These are phyloP conservation scores for Hypoxylon sp. DNA, from an alignment of 2,329 filamentous ascomycete species.

Conservation along the genomic window DNA sequence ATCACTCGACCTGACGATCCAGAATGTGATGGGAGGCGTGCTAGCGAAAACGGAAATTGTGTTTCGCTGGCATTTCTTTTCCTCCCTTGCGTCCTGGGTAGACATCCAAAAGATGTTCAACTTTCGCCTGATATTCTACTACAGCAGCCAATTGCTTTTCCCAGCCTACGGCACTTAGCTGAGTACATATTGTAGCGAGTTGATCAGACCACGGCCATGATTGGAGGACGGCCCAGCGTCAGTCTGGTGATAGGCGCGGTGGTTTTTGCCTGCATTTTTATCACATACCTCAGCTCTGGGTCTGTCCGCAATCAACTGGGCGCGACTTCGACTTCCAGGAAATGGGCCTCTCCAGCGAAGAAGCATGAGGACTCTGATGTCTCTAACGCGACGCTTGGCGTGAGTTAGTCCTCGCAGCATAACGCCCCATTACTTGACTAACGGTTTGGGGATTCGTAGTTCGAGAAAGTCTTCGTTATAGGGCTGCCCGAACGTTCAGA, in stretches of 20 bases:
- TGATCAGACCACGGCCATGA: slow-evolving; percentile 24
- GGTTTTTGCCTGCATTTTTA: slow-evolving; percentile 21
- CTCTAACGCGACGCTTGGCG: slow-evolving; percentile 40
- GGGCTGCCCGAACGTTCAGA: slow-evolving; percentile 60
- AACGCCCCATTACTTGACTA: neutral
- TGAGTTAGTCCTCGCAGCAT: slow-evolving; percentile 15
- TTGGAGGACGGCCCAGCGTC: slow-evolving; percentile 31
- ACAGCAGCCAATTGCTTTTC: neutral
- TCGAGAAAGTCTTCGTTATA: slow-evolving; percentile 61
- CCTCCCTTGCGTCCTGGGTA: neutral
- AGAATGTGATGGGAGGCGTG: slow-evolving; percentile 10
- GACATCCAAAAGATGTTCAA: neutral
- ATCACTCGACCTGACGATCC: slow-evolving; percentile 6
- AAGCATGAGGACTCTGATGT: slow-evolving; percentile 34
- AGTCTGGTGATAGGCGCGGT: slow-evolving; percentile 25
- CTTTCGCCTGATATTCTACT: neutral
- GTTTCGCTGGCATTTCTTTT: slow-evolving; percentile 5
- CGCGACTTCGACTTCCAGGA: slow-evolving; percentile 13
- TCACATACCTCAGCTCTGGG: slow-evolving; percentile 26
- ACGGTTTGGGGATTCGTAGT: slow-evolving; percentile 40
- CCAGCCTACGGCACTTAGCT: slow-evolving; percentile 10
- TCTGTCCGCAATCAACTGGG: slow-evolving; percentile 24
- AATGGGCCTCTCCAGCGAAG: slow-evolving; percentile 12
- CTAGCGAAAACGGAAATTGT: slow-evolving; percentile 18
- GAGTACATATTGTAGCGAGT: neutral